Conservation (phyloP, 1,139 yeast genomes). For the Pneumocystis canis region DNA sequence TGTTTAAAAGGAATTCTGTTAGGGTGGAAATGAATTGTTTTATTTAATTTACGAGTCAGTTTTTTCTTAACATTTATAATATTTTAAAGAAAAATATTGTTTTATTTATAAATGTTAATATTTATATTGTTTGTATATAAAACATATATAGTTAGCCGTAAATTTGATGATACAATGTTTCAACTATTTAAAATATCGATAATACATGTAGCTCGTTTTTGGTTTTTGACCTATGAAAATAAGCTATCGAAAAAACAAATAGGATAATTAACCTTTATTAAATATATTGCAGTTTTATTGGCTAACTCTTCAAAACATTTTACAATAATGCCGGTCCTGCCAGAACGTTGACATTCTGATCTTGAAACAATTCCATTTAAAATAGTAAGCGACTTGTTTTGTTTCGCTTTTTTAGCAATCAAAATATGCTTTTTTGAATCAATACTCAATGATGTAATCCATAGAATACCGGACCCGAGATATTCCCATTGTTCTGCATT, state of each 20-base stretch:
- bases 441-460: background rate
- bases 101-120: background rate
- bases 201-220: background rate
- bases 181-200: background rate
- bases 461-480: background rate
- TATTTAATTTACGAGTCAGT: too few relatives aligned
- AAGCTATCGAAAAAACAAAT: background rate
- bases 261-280: background rate
- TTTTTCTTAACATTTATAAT: background rate
- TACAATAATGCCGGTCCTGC: background rate
- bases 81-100: background rate
- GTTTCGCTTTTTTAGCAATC: background rate
- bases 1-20: background rate
- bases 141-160: background rate
- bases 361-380: background rate
- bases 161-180: background rate
- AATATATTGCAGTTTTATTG: background rate
- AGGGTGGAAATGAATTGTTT: too few relatives aligned
- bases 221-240: background rate
- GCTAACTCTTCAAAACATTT: background rate
- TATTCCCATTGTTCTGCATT: background rate
- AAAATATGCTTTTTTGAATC: background rate
- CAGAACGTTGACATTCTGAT: background rate
- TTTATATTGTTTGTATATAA: background rate
- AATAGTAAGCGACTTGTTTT: background rate